These are phyloP conservation scores for Xylariaceae sp. DNA, from an alignment of 2,329 filamentous ascomycete species.

Conservation along the genomic window DNA sequence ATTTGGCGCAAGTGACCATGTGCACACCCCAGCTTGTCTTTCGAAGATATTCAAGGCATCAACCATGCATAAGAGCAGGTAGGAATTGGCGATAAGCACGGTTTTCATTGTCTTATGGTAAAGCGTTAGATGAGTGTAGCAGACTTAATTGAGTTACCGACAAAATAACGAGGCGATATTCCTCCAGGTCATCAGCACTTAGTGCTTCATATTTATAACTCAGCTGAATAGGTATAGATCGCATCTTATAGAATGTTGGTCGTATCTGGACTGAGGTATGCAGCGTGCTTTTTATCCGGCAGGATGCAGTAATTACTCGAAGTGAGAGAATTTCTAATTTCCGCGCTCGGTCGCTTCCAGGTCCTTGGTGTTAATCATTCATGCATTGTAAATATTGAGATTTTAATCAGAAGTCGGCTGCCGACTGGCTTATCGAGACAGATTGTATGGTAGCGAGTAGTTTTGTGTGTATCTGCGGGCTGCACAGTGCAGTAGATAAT, in stretches of 20 bases:
- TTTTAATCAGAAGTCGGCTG: background rate
- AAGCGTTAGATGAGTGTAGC: background rate
- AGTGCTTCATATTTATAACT: conserved; percentile 11
- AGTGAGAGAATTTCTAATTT: background rate
- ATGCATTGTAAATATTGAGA: conserved; percentile 6
- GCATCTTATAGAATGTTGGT: background rate
- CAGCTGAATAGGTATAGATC: no score
- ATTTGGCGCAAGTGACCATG: conserved; percentile 20
- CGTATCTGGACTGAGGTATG: background rate
- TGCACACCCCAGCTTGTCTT: conserved; percentile 21
- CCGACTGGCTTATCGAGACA: background rate
- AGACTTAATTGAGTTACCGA: background rate
- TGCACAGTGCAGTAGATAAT: conserved; percentile 1
- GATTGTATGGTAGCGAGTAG: conserved; percentile 12
- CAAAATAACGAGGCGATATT: background rate
- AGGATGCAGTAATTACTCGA: conserved; percentile 1
- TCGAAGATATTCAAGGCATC: conserved; percentile 19
- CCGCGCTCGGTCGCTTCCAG: background rate
- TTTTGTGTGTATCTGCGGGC: background rate
- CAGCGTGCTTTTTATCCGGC: conserved; percentile 18
- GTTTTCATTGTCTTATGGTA: conserved; percentile 9
- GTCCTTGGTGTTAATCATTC: conserved; percentile 8
- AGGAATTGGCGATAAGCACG: background rate
- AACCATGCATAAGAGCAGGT: conserved; percentile 4
- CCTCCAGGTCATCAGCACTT: background rate